phyloP scores from a whole-genome alignment of 768 basidiomycete genomes.

The Pleurotus eryngii region DNA sequence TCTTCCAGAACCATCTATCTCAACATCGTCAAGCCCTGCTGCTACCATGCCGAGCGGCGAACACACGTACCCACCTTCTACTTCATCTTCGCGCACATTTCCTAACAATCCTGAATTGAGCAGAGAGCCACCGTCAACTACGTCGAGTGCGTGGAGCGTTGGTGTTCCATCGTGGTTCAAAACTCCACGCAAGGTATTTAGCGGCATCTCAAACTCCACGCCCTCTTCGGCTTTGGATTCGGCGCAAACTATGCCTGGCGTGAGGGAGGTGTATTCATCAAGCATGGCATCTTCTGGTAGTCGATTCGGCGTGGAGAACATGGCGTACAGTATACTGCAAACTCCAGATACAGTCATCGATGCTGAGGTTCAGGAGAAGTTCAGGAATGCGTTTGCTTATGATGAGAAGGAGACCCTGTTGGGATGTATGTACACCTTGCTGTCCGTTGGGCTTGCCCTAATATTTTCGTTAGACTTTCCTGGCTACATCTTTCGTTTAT shows the following conservation, averaged over 20 bases:
- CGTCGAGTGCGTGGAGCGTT: constrained; percentile 51
- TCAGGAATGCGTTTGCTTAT: constrained; percentile 78
- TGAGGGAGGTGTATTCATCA: constrained; percentile 63
- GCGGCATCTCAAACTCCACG: constrained; percentile 13
- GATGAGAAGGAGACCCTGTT: constrained; percentile 84
- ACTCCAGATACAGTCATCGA: constrained; percentile 63
- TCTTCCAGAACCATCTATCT: constrained; percentile 7
- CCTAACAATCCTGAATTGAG: constrained; percentile 45
- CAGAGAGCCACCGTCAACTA: constrained; percentile 35
- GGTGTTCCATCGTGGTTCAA: constrained; percentile 74
- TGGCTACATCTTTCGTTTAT: constrained; percentile 82
- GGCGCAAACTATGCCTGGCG: constrained; percentile 26
- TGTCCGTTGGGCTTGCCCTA: constrained; percentile 8
- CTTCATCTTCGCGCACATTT: constrained; percentile 44
- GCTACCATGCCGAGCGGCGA: constrained; percentile 28
- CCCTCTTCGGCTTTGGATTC: constrained; percentile 24
- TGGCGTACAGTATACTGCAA: constrained; percentile 83
- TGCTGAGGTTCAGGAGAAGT: constrained; percentile 67
- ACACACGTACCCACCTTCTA: constrained; percentile 82
- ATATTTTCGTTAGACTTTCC: constrained; percentile 68
- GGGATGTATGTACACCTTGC: constrained; percentile 63
- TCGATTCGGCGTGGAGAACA: constrained; percentile 45
- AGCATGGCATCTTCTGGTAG: constrained; percentile 26
- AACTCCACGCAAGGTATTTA: constrained; percentile 34
- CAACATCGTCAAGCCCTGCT: constrained; percentile 14